Percentiles rank a stretch among this genome's conserved stretches.
These are phyloP conservation scores for Spizellomyces sp. DNA, from an alignment of 192 early-diverging fungal genomes.

Conservation along the genomic window DNA sequence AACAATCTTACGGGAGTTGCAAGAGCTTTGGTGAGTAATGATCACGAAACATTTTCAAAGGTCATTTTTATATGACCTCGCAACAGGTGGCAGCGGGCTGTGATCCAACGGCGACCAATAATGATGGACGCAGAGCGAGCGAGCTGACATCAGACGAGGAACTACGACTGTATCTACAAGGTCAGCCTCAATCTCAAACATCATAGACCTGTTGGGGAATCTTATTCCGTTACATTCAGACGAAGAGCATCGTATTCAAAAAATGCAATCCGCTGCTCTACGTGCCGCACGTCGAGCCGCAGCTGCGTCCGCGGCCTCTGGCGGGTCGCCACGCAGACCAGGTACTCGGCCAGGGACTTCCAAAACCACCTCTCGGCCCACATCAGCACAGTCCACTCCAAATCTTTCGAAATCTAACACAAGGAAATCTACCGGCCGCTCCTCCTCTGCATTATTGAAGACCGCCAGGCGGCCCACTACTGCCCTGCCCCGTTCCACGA, in stretches of 20 bases:
- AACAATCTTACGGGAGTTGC: constrained; percentile 7
- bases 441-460: not conserved
- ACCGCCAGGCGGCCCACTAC: not conserved
- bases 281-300: not conserved
- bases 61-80: not conserved
- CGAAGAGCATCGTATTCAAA: constrained; percentile 1
- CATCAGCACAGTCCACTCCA: not conserved
- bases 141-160: constrained; percentile 21
- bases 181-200: not conserved
- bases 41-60: not conserved
- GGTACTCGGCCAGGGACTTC: not conserved
- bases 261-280: not conserved
- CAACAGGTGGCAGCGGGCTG: constrained; percentile 17
- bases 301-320: not conserved
- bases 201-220: not conserved
- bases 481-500: not conserved
- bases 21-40: constrained; percentile 13
- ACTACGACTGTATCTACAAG: constrained; percentile 3
- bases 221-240: not conserved
- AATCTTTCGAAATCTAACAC: not conserved
- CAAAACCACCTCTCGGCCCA: not conserved
- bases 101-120: constrained; percentile 21
- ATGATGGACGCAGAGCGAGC: constrained; percentile 19
- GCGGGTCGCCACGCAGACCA: not conserved
- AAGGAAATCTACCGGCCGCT: not conserved